Base-by-base conservation (phyloP, 1,284 basidiomycete genomes). In the Puccinia triticina region DNA sequence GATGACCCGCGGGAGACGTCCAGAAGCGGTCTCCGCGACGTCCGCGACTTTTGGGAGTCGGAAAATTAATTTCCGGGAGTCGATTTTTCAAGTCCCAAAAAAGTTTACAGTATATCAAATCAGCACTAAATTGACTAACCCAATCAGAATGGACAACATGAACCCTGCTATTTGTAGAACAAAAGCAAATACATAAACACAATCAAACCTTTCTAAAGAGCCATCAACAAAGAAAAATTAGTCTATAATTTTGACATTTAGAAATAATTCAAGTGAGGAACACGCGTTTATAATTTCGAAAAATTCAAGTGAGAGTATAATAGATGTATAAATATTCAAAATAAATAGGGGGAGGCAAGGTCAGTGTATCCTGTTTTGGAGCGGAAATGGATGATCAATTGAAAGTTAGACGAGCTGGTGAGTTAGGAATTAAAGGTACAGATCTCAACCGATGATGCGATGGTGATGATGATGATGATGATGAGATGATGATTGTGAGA, bases 401-500 rank as follows among this genome's bases (percentile, higher is more conserved):
- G 11, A 26, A 59, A n/a, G n/a, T 59, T 59, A 11, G n/a, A 59
- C n/a, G 26, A n/a, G 26, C 23, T 26, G 40, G 57, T 11, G 57
- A 29, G n/a, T n/a, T 5, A 59, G 3, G 57, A 55, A 26, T 59
- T 59, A 59, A n/a, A 26, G 57, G n/a, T 59, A 59, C 57, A 59
- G 57, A 59, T 59, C 57, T 59, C 1, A 59, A 59, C 57, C 57
- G 29, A 59, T 21, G n/a, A 59, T 59, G 57, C 3, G 26, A 61
- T 34, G 32, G 12, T 61, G 29, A 34, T 61, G 59, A 61, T 34
- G 59, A 61, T 59, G 57, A 34, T 32, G 29, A 61, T 34, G 29
- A 34, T 61, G 59, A 59, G 57, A 37, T 37, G 59, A 61, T 61
- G 59, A 61, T 37, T n/a, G 16, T 59, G 57, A 59, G 59, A 34